Conservation (phyloP, 192 early-diverging fungal species). For the Neocallimastix lanati region DNA sequence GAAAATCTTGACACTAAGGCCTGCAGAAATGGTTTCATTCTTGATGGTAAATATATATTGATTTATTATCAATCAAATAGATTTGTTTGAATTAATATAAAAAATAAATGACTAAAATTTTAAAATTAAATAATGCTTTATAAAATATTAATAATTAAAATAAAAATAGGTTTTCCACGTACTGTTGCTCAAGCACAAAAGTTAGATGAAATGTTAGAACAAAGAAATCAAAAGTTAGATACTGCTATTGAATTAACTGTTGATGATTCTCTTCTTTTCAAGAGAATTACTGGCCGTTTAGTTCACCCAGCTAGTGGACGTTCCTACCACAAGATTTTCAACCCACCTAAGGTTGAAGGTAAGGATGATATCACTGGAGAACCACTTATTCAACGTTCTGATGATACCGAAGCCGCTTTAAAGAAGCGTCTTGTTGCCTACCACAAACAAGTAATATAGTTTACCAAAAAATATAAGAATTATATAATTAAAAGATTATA, state of each 20-base stretch:
- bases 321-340: conserved; percentile 49
- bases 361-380: conserved; percentile 95
- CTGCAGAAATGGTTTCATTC: conserved; percentile 96
- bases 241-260: conserved; percentile 84
- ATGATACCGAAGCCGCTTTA: conserved; percentile 89
- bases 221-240: conserved; percentile 62
- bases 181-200: conserved; percentile 96
- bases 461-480: no score
- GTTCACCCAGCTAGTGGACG: conserved; percentile 71
- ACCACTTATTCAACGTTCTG: conserved; percentile 88
- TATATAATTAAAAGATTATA: no score
- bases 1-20: conserved; percentile 87
- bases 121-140: no score
- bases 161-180: conserved; percentile 79
- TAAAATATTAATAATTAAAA: no score
- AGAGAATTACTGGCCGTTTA: conserved; percentile 89
- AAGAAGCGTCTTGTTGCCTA: conserved; percentile 75
- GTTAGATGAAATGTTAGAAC: conserved; percentile 85
- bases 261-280: conserved; percentile 81
- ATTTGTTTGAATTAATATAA: no score
- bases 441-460: conserved; percentile 63
- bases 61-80: no score
- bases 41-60: conserved; percentile 37
- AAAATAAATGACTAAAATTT: no score
- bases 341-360: conserved; percentile 77